Base-by-base conservation (phyloP, 192 early-diverging fungal genomes). In the Dispira simplex region DNA sequence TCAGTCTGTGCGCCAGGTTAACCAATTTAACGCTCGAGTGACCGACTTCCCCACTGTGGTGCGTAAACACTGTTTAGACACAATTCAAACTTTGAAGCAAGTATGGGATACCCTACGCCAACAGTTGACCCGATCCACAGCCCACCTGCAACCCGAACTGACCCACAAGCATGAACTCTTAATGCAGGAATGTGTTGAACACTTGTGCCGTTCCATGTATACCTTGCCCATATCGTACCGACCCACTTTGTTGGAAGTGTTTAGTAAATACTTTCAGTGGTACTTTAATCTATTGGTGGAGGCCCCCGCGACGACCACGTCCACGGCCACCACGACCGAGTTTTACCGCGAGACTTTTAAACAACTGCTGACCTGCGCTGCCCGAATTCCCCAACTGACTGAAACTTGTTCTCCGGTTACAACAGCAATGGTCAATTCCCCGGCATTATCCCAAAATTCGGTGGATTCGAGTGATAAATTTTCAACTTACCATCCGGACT, bases 291-390 rank as follows among this genome's bases (percentile, higher is more conserved):
- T 45, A 20, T 20, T 62, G 12, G 20, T 62, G 16, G 59, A 62
- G 39, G 46, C 44, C 18, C 20, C 28, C 16, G 11, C n/a, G n/a
- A 14, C 28, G 12, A 44, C 16, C 16, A 45, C 44, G 1, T 62
- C 32, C 32, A 62, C 44, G 16, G n/a, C 28, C 16, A 13, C n/a
- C 44, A 14, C 28, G 12, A 44, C 16, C 16, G 59, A 62, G 6
- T 62, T 62, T 46, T 62, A 62, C 59, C 59, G 43, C 13, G 59
- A 62, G 18, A 39, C 43, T 14, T 62, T 32, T 21, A 25, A 62
- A 21, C 59, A 62, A 21, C 14, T 62, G 12, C 11, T 32, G 10
- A 9, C 23, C 44, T 45, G 44, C 9, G 43, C 43, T 39, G n/a
- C 59, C 26, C 28, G 43, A 16, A 20, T 62, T 21, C 20, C 28